A percentile compares a stretch with the other conserved stretches of the same genome.
These are phyloP conservation scores for Nitzschia palea DNA, from an alignment of 108 stramenopile genomes.

Conservation along the genomic window DNA sequence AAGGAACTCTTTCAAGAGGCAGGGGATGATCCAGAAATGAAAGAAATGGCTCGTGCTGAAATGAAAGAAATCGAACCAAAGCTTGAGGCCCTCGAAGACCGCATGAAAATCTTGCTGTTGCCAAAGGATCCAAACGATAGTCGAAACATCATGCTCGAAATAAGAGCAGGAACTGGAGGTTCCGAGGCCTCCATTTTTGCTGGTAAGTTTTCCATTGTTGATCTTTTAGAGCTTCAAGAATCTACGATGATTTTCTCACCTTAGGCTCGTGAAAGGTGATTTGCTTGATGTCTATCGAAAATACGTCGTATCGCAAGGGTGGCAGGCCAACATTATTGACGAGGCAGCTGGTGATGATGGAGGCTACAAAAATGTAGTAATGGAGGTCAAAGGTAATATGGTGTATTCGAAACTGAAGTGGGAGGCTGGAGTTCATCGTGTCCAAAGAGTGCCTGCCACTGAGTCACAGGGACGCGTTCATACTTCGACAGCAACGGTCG, in stretches of 20 bases:
- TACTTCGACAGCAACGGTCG: slow-evolving; percentile 94
- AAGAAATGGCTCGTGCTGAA: slow-evolving; percentile 84
- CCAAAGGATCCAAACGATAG: slow-evolving; percentile 92
- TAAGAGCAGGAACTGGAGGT: slow-evolving; percentile 96
- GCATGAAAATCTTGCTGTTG: slow-evolving; percentile 70
- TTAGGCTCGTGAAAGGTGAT: slow-evolving; percentile 48
- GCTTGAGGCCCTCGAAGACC: slow-evolving; percentile 60
- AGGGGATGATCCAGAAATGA: slow-evolving; percentile 82
- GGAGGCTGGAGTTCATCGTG: slow-evolving; percentile 97
- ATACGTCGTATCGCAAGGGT: slow-evolving; percentile 75
- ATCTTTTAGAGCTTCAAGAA: background rate
- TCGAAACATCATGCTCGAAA: slow-evolving; percentile 93
- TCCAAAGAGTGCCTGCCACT: slow-evolving; percentile 97
- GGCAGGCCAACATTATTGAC: slow-evolving; percentile 80
- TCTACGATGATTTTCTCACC: slow-evolving; percentile 3
- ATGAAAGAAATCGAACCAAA: slow-evolving; percentile 73
- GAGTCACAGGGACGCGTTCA: slow-evolving; percentile 92
- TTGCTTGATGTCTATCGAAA: slow-evolving; percentile 90
- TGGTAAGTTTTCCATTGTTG: slow-evolving; percentile 34
- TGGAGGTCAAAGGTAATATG: slow-evolving; percentile 82
- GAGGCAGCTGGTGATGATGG: slow-evolving; percentile 84
- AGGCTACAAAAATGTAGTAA: slow-evolving; percentile 86
- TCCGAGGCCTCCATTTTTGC: slow-evolving; percentile 96
- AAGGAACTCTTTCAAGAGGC: slow-evolving; percentile 83
- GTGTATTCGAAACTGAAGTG: slow-evolving; percentile 92